A percentile compares a stretch with the other conserved stretches of the same genome.
Conservation (phyloP, 1,284 basidiomycete species). For the Irpex lacteus region DNA sequence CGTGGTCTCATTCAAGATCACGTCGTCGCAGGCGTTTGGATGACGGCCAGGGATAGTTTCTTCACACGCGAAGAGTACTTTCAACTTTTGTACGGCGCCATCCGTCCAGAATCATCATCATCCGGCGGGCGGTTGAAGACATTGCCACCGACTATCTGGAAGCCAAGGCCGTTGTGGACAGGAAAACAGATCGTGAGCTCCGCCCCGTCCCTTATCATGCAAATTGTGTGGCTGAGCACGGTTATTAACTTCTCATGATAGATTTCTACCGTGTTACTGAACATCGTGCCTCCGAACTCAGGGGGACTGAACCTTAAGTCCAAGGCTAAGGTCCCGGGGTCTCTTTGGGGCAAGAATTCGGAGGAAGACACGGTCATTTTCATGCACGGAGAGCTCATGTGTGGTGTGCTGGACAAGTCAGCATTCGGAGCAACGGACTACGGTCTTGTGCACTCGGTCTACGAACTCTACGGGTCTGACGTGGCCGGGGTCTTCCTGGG, state of each 20-base stretch:
- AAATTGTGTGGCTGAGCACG: constrained; percentile 10
- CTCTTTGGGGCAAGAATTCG: constrained; percentile 80
- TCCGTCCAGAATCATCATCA: constrained; percentile 82
- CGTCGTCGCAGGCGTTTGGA: constrained; percentile 98
- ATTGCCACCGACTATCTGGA: constrained; percentile 90
- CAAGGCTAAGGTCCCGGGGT: constrained; percentile 84
- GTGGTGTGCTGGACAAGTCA: constrained; percentile 95
- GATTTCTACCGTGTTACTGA: constrained; percentile 91
- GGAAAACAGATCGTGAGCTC: constrained; percentile 92
- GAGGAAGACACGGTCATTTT: constrained; percentile 89
- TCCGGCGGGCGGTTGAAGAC: constrained; percentile 71
- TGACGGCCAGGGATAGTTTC: constrained; percentile 96
- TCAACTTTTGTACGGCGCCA: constrained; percentile 94
- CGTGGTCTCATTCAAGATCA: constrained; percentile 99
- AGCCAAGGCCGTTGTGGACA: constrained; percentile 91
- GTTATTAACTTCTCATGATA: constrained; percentile 29
- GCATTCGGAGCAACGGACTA: constrained; percentile 96
- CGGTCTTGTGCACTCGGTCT: constrained; percentile 97
- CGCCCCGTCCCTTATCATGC: neutral
- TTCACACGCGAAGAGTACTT: constrained; percentile 96
- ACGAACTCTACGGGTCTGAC: constrained; percentile 95
- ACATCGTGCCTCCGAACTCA: constrained; percentile 83
- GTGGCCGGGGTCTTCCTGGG: constrained; percentile 90
- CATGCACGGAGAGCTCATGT: constrained; percentile 90
- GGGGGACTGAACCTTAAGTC: constrained; percentile 86